Evolutionary conservation across 2,329 filamentous ascomycete species (phyloP), one percentile per base, ranked within the genome.

Genomic region (Fonsecaea pedrosoi): DNA sequence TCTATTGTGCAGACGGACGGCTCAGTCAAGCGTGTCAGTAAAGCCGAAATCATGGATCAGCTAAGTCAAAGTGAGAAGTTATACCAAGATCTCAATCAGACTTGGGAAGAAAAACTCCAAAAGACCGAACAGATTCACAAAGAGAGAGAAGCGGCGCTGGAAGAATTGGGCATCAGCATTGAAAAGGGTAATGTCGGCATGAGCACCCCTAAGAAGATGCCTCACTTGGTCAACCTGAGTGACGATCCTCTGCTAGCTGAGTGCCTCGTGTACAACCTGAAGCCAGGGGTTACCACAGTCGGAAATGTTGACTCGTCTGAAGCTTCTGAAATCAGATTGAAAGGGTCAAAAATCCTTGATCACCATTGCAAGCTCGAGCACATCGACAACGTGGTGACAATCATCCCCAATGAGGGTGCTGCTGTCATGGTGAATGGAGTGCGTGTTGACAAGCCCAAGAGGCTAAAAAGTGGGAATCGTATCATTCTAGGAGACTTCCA

Each of bases 111-210:
- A 81, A 98, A 98, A 79, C 82, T 99, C 69, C 86, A 88, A 71
- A 97, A 96, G 81, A 99, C 95, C 0, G 95, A 99, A 78, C 89
- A 94, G 73, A 98, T 99, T 63, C 95, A 99, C 82, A 97, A 97
- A 77, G 95, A 99, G 79, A 89, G 95, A 72, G 95, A 99, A 79
- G 89, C 93, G 56, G 95, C 95, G 9, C 83, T 99, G 54, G 95
- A 99, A 81, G 95, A 99, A 78, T 86, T 99, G 53, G 95, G 95
- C 71, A 98, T 99, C 80, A 98, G 94, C 78, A 99, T 99, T 72
- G 95, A 99, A 77, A 99, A 99, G 78, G 95, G 95, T 6, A 97
- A 97, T 75, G 90, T 99, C 68, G 95, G 95, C 13, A 83, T 99
- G 68, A 94, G 92, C 67, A 98, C 94, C 21, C 95, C 95, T 0